phyloP scores from a whole-genome alignment of 257 asterid genomes.

The Misopates orontium region DNA sequence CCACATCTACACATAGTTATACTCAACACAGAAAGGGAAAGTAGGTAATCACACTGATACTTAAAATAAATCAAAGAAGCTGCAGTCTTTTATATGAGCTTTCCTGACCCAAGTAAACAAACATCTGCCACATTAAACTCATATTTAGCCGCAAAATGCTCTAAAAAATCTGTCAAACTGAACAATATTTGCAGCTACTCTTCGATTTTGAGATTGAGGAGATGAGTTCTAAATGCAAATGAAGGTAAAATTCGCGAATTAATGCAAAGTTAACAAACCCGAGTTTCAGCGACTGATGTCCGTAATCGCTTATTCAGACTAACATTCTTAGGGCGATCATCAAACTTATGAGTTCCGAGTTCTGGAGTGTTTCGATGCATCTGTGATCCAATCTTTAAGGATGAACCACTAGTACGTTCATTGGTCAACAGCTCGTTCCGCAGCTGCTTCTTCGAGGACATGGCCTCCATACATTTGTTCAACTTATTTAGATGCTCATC shows the following conservation, averaged over 20 bases:
- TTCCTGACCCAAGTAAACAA: conserved; percentile 4
- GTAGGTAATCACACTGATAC: conserved; percentile 1
- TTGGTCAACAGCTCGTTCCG: conserved; percentile 60
- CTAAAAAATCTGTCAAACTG: too few species aligned
- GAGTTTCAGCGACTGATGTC: conserved; percentile 80
- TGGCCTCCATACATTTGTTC: conserved; percentile 55
- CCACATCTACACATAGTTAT: too few species aligned
- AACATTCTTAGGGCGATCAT: conserved; percentile 79
- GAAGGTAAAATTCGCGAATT: conserved; percentile 24
- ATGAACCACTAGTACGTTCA: conserved; percentile 72
- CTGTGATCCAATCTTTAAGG: conserved; percentile 74
- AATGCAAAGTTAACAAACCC: conserved; percentile 61
- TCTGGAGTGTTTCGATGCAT: conserved; percentile 73
- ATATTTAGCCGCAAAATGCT: too few species aligned
- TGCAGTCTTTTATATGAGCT: neutral
- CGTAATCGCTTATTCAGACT: conserved; percentile 81
- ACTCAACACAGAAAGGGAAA: neutral
- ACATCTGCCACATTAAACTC: conserved; percentile 16
- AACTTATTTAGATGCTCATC: conserved; percentile 75
- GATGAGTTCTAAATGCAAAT: neutral
- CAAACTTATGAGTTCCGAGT: conserved; percentile 56
- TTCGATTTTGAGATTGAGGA: neutral
- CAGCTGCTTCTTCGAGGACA: conserved; percentile 73
- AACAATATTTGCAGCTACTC: neutral
- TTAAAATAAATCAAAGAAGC: neutral